phyloP scores from a whole-genome alignment of 768 basidiomycete species.

The Cystobasidium onofrii region DNA sequence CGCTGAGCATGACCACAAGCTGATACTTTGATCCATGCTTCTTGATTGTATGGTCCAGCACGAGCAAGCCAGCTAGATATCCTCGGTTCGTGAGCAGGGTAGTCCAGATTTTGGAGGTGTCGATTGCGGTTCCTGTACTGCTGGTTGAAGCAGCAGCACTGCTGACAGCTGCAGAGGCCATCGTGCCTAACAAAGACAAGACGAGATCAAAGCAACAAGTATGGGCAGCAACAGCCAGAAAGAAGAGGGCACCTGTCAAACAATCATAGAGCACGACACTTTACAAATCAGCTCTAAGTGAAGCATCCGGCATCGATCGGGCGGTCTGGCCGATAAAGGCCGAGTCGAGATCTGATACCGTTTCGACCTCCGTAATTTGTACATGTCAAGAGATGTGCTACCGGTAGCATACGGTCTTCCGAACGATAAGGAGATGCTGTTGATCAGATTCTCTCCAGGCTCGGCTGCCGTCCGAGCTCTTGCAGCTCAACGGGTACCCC shows the following conservation, averaged over 20 bases:
- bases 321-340: too few relatives aligned
- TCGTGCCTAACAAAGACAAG: background rate
- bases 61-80: constrained; percentile 58
- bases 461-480: background rate
- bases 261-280: too few relatives aligned
- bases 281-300: too few relatives aligned
- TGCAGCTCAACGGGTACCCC: background rate
- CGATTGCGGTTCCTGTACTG: background rate
- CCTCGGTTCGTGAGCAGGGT: constrained; percentile 66
- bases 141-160: background rate
- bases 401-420: too few relatives aligned
- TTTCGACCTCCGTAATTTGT: too few relatives aligned
- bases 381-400: too few relatives aligned
- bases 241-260: background rate
- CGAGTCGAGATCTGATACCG: too few relatives aligned
- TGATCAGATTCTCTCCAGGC: too few relatives aligned
- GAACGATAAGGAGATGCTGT: too few relatives aligned
- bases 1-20: constrained; percentile 65
- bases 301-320: too few relatives aligned
- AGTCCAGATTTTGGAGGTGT: constrained; percentile 43
- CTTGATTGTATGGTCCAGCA: constrained; percentile 54
- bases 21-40: constrained; percentile 59
- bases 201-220: background rate
- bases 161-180: background rate
- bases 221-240: background rate